Evolutionary conservation across 2,329 filamentous ascomycete genomes (phyloP), one percentile per base, ranked within the genome.

Genomic region (Claviceps sp.): DNA sequence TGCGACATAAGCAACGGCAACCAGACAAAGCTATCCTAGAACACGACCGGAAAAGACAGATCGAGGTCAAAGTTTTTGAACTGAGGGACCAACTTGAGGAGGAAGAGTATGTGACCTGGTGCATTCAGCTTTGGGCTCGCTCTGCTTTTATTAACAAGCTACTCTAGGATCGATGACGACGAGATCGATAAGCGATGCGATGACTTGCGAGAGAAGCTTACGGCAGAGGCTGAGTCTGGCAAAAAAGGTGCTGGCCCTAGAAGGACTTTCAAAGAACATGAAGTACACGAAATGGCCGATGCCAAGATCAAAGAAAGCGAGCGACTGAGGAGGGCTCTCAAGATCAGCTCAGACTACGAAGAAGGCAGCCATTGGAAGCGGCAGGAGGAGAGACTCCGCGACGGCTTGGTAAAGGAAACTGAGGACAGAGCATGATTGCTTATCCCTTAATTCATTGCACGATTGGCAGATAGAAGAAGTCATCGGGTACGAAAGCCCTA

Each of bases 251-350:
- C 61, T 52, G 69, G 65, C 24, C 67, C 63, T n/a, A 65, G 69
- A 52, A 70, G 65, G 51, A 77, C 79, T 9, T 76, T 97, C 57
- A 98, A 97, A 71, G 77, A 83, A 58, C 89, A 97, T 69, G 88
- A 97, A 70, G 89, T 97, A 20, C 93, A 98, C 72, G 93, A 97
- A 70, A 77, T 95, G 66, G 93, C 93, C 18, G 86, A 93, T 62
- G 93, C 91, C 55, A 98, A 98, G 77, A 91, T 95, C 59, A 85
- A 88, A 66, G 93, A 98, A 76, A 95, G 85, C 67, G 90, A 97
- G 70, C 79, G 86, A 60, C 72, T 98, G 65, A 75, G 91, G 57
- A 86, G 77, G 67, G 93, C 93, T 7, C 74, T 98, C 58, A 90
- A 89, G 48, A 95, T 97, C 61, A 83, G 83, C 63, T 84, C 84